Base-by-base conservation (phyloP, 805 yeast genomes). In the Starmerella sp. region DNA sequence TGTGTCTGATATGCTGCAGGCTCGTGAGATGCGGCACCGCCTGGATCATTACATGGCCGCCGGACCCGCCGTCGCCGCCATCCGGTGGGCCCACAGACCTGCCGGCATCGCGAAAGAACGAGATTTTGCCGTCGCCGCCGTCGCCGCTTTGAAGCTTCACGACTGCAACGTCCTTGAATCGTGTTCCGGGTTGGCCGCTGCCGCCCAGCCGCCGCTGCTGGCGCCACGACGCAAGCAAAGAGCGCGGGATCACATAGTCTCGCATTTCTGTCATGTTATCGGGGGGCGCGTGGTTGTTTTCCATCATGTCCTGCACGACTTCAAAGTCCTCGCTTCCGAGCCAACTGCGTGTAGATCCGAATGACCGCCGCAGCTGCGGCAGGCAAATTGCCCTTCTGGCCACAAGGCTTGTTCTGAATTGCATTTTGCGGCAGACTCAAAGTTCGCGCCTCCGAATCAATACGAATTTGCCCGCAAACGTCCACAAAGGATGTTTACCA, bases 1-100 rank as follows among this genome's bases (percentile, higher is more conserved):
- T 76, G 38, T 83, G 77, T 57, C 77, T 77, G 32, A 91, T 63
- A 57, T 81, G 80, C 62, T 87, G 88, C 56, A 93, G 69, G 4
- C 93, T 83, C 38, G 81, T 78, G 44, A 86, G 63, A 28, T 85
- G 86, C 50, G 79, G 79, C 1, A 83, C 81, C 3, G 95, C 96
- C 65, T 83, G 86, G 2, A 93, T 79, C 66, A 84, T 91, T 2
- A 93, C 77, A 52, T 83, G 76, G 2, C 98, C 98, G 28, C 98
- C 98, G 57, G 75, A 72, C 5, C 97, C 98, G 34, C 98, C 98
- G 70, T 93, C 97, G 9, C 98, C 98, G n/a, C 98, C 98, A 68
- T 90, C 95, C 0, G 98, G 95, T 0, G 98, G 97, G 0, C 98
- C 98, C 17, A 77, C 76, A 0, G 95, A 76, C 44, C 86, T 71